Evolutionary conservation across 345 rosid genomes (phyloP), one percentile per base, ranked within the genome.

Genomic region (Euphorbia lathyris): DNA sequence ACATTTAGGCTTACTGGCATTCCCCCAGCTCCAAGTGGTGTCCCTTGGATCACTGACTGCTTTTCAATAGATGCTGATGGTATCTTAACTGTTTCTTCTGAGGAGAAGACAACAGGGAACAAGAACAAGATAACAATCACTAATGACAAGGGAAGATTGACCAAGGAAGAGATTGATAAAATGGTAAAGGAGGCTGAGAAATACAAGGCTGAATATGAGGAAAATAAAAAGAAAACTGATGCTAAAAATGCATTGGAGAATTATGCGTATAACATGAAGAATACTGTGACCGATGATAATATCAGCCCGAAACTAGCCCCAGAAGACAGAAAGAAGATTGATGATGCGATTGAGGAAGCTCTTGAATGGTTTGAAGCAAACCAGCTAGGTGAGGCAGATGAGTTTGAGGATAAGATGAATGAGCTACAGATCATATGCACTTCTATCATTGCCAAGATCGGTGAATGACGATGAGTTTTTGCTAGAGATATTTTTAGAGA

Each of bases 101-200:
- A 34, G 38, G 38, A 34, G 38, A 34, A 34, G 38, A 7, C 38
- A 34, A 20, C 58, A 4, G 58, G 27, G 26, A 71, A 65, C 63
- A 74, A 62, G 66, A 69, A 72, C 45, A 79, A 75, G 66, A 64
- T 72, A 22, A 65, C 74, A 1, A 72, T 72, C 36, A 63, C 75
- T 1, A 72, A 72, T 40, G 75, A 72, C 17, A 64, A 63, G 69
- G 75, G 75, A 0, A 72, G 75, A 45, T 2, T 63, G 53, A 52
- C 75, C 6, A 42, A 63, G 75, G 69, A 63, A 11, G 75, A 72
- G 27, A 63, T 72, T 7, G 69, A 72, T 63, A 63, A 72, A 42
- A 72, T 72, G 75, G 63, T 53, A 9, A 40, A 72, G 63, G 75
- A 72, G 63, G 75, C 75, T 1, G 74, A 71, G 68, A 71, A 71